These are phyloP conservation scores for Globisporangium ultimum DNA, from an alignment of 352 stramenopile genomes.

Conservation along the genomic window DNA sequence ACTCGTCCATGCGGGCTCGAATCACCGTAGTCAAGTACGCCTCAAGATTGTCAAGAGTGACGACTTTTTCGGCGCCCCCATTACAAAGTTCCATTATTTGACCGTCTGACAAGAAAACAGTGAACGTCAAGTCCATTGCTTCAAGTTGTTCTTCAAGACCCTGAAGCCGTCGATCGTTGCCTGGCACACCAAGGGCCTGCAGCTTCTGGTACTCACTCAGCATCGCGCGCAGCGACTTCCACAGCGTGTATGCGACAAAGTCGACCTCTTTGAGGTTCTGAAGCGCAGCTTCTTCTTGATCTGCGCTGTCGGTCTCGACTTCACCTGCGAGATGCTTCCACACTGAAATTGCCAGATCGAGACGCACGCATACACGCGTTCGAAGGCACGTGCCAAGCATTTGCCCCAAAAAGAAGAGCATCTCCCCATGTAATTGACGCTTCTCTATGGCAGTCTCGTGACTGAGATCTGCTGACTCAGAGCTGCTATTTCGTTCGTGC, in stretches of 20 bases:
- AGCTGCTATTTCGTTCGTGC: neutral
- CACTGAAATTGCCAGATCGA: conserved; percentile 65
- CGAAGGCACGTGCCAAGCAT: conserved; percentile 87
- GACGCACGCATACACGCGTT: conserved; percentile 69
- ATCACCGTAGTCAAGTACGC: conserved; percentile 50
- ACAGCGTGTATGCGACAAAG: conserved; percentile 49
- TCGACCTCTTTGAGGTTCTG: conserved; percentile 62
- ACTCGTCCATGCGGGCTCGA: conserved; percentile 35
- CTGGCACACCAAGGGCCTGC: neutral
- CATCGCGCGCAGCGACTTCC: conserved; percentile 39
- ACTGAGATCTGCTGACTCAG: conserved; percentile 2
- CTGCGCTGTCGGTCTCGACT: conserved; percentile 16
- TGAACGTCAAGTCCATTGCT: conserved; percentile 74
- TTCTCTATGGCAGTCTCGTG: conserved; percentile 42
- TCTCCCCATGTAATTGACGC: conserved; percentile 67
- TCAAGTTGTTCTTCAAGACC: conserved; percentile 43
- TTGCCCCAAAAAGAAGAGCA: conserved; percentile 89
- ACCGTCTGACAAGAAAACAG: conserved; percentile 69
- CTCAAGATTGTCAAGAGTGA: conserved; percentile 46
- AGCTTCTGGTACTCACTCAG: conserved; percentile 18
- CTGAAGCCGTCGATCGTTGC: neutral
- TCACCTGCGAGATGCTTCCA: conserved; percentile 75
- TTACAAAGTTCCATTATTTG: conserved; percentile 38
- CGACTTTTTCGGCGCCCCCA: conserved; percentile 25
- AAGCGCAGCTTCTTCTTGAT: conserved; percentile 28